A percentile compares a stretch with the other conserved stretches of the same genome.
phyloP scores from a whole-genome alignment of 805 yeast species.

The Huiozyma naganishii region DNA sequence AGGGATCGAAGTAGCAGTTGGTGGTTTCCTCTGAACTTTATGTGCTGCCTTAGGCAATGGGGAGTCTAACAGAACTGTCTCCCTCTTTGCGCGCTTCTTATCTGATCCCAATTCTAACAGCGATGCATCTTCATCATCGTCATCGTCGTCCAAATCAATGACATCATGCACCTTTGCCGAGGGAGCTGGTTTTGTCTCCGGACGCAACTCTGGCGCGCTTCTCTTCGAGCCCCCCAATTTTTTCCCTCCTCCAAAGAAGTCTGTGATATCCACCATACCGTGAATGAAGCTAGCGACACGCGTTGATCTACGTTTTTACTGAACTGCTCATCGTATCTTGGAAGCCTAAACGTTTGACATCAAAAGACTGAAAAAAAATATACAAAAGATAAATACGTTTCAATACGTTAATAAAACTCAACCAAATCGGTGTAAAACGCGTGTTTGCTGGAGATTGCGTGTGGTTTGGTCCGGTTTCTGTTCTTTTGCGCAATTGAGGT shows the following conservation, averaged over 20 bases:
- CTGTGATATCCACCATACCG: conserved; percentile 25
- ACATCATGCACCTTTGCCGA: conserved; percentile 11
- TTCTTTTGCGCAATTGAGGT: too few species aligned
- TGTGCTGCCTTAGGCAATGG: background rate
- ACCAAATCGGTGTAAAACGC: too few species aligned
- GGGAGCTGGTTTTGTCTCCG: conserved; percentile 2
- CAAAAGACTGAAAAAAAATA: too few species aligned
- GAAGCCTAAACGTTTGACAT: too few species aligned
- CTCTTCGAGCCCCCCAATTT: conserved; percentile 1
- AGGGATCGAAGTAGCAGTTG: background rate
- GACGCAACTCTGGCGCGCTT: background rate
- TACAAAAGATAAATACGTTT: too few species aligned
- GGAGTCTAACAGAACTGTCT: background rate
- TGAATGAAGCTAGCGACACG: background rate
- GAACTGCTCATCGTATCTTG: too few species aligned
- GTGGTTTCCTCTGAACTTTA: background rate
- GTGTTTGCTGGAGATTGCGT: too few species aligned
- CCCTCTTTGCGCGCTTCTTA: conserved; percentile 1
- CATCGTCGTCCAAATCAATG: conserved; percentile 25
- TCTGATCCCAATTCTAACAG: background rate
- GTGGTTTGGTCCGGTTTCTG: too few species aligned
- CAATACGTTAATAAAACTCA: too few species aligned
- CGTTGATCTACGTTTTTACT: too few species aligned
- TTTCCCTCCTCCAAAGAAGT: conserved; percentile 28
- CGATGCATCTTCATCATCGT: conserved; percentile 11